phyloP scores from a whole-genome alignment of 202 grass and related monocot genomes.

The Musa balbisiana region DNA sequence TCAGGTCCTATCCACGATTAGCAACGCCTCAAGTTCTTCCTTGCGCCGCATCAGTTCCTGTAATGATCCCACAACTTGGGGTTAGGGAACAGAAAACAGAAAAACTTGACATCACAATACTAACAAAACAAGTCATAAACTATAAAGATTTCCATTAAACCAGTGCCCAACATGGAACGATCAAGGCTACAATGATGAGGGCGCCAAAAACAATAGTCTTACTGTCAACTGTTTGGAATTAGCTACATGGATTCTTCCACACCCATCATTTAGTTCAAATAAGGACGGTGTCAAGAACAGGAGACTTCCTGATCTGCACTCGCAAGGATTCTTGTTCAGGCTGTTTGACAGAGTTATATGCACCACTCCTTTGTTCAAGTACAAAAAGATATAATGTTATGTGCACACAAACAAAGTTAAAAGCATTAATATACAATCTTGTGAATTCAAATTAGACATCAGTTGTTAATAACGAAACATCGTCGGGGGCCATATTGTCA shows the following conservation, averaged over 20 bases:
- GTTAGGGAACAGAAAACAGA: background rate
- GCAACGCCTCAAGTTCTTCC: constrained; percentile 79
- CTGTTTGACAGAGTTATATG: too few relatives aligned
- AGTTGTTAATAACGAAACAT: background rate
- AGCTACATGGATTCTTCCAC: background rate
- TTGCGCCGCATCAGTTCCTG: constrained; percentile 72
- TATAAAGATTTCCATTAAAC: background rate
- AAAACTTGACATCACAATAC: background rate
- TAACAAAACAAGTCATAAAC: background rate
- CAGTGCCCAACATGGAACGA: background rate
- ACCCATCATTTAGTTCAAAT: background rate
- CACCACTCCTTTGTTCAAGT: too few relatives aligned
- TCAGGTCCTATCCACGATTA: constrained; percentile 54
- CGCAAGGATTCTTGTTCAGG: background rate
- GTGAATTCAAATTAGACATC: background rate
- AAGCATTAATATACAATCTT: background rate
- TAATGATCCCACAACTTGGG: constrained; percentile 19
- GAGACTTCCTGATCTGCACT: background rate
- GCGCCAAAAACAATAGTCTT: background rate
- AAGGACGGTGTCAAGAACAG: background rate
- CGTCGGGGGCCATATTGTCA: background rate
- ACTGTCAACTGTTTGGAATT: background rate
- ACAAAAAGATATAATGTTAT: too few relatives aligned
- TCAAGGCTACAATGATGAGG: too few relatives aligned
- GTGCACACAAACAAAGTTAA: background rate